Percentiles rank a stretch among this genome's conserved stretches.
These are phyloP conservation scores for Tetrapyrgos nigripes DNA, from an alignment of 1,284 basidiomycete genomes.

Conservation along the genomic window DNA sequence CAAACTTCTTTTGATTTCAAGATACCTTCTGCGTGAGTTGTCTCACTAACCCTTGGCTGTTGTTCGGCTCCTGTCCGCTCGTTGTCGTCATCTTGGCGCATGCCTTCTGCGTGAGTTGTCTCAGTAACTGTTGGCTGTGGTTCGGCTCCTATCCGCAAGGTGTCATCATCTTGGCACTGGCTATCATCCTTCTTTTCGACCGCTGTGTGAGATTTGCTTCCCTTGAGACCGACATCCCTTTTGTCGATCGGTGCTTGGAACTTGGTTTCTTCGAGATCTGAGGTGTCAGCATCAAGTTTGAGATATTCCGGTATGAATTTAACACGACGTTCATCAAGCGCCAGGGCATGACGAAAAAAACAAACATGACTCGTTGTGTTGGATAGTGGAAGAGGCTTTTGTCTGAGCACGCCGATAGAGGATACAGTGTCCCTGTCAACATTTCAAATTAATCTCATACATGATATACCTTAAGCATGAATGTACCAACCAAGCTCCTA, in stretches of 20 bases:
- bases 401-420: background rate
- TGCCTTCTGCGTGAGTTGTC: too few species aligned
- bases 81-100: too few species aligned
- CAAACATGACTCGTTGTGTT: background rate
- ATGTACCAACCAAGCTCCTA: constrained; percentile 44
- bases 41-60: too few species aligned
- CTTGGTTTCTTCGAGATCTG: background rate
- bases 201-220: too few species aligned
- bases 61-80: too few species aligned
- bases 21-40: too few species aligned
- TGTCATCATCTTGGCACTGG: too few species aligned
- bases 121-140: too few species aligned
- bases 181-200: too few species aligned
- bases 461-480: background rate
- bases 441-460: background rate
- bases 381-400: constrained; percentile 1
- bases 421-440: constrained; percentile 47
- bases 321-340: constrained; percentile 7
- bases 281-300: background rate
- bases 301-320: constrained; percentile 9
- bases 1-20: constrained; percentile 31
- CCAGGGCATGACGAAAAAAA: constrained; percentile 9
- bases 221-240: background rate
- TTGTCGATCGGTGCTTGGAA: too few species aligned
- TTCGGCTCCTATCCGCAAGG: too few species aligned